phyloP scores from a whole-genome alignment of 192 early-diverging fungal species.

The Backusella liffmaniae region DNA sequence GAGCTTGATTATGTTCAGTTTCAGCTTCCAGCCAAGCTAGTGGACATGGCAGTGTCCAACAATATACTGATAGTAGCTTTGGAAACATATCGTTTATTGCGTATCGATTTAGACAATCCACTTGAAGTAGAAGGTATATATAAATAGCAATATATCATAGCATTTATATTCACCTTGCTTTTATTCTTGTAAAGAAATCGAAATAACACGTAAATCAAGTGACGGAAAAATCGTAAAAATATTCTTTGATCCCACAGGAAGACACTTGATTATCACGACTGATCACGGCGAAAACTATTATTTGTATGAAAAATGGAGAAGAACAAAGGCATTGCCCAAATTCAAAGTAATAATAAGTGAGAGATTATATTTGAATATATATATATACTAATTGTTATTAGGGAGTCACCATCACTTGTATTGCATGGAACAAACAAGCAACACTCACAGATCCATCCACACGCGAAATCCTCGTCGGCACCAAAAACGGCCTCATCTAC shows the following conservation, averaged over 20 bases:
- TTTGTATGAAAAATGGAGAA: slow-evolving; percentile 81
- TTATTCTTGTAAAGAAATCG: slow-evolving; percentile 55
- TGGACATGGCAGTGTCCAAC: slow-evolving; percentile 77
- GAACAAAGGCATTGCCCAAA: slow-evolving; percentile 73
- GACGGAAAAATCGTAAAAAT: slow-evolving; percentile 65
- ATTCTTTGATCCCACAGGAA: slow-evolving; percentile 87
- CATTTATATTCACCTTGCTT: too few species aligned
- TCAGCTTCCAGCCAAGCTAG: slow-evolving; percentile 73
- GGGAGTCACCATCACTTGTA: slow-evolving; percentile 78
- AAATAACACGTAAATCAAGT: slow-evolving; percentile 57
- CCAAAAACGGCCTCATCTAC: slow-evolving; percentile 83
- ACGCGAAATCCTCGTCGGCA: slow-evolving; percentile 81
- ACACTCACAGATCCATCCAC: slow-evolving; percentile 61
- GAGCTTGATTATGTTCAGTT: slow-evolving; percentile 89
- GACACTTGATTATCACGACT: slow-evolving; percentile 87
- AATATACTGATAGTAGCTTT: slow-evolving; percentile 82
- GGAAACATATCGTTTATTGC: slow-evolving; percentile 69
- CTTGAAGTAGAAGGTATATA: slow-evolving; percentile 70
- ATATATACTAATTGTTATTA: slow-evolving; percentile 16
- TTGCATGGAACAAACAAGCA: slow-evolving; percentile 84
- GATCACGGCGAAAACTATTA: slow-evolving; percentile 92
- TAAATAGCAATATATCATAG: not conserved
- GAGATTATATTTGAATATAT: not conserved
- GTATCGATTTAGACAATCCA: slow-evolving; percentile 88
- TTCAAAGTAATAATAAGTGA: slow-evolving; percentile 60